phyloP scores from a whole-genome alignment of 73 alveolate species.

The Blepharisma stoltei region DNA sequence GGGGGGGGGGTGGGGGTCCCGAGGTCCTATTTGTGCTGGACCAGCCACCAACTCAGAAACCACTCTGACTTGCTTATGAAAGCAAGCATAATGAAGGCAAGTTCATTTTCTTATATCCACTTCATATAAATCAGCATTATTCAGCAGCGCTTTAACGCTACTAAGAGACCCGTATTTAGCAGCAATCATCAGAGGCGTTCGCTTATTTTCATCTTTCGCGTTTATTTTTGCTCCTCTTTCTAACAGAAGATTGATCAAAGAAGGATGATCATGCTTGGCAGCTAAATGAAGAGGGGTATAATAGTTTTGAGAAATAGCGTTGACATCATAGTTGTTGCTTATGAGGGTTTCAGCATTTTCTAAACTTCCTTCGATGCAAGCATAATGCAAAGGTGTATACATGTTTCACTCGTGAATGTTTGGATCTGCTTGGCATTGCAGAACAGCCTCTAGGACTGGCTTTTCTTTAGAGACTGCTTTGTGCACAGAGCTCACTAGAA shows the following conservation, averaged over 20 bases:
- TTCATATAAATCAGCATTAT: slow-evolving; percentile 75
- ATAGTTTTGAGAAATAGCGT: slow-evolving; percentile 67
- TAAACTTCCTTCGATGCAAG: slow-evolving; percentile 77
- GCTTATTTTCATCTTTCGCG: slow-evolving; percentile 72
- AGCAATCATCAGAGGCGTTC: slow-evolving; percentile 88
- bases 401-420: slow-evolving; percentile 84
- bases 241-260: slow-evolving; percentile 39
- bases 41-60: slow-evolving; percentile 73
- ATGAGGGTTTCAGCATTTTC: slow-evolving; percentile 64
- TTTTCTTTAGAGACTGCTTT: slow-evolving; percentile 48
- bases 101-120: slow-evolving; percentile 83
- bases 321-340: slow-evolving; percentile 70
- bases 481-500: slow-evolving; percentile 63
- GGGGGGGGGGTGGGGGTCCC: too few species aligned
- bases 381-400: slow-evolving; percentile 93
- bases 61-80: slow-evolving; percentile 74
- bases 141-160: slow-evolving; percentile 65
- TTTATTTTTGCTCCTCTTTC: slow-evolving; percentile 47
- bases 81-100: slow-evolving; percentile 87
- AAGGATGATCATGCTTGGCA: slow-evolving; percentile 47
- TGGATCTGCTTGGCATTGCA: slow-evolving; percentile 77
- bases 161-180: slow-evolving; percentile 76
- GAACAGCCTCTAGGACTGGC: slow-evolving; percentile 64
- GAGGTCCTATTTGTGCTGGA: too few species aligned
- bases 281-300: slow-evolving; percentile 83